These are phyloP conservation scores for Gloeostereum incarnatum DNA, from an alignment of 768 basidiomycete genomes.

Conservation along the genomic window DNA sequence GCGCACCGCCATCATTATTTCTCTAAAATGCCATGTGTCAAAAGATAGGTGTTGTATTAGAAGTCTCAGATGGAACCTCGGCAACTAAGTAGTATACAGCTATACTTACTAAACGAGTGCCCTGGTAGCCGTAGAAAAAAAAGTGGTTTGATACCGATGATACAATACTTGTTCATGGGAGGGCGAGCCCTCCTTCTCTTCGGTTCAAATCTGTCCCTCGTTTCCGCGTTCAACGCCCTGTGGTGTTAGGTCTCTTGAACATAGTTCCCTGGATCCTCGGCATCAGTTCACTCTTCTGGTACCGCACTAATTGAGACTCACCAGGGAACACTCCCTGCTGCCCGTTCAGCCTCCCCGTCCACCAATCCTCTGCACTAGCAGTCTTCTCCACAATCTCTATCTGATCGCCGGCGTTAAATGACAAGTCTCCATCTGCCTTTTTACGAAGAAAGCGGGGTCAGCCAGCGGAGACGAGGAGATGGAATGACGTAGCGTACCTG, in stretches of 20 bases:
- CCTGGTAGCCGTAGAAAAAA: no score
- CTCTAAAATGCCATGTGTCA: no score
- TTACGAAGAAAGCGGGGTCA: background rate
- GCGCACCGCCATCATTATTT: no score
- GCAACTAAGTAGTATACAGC: no score
- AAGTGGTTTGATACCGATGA: no score
- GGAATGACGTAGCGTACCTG: slow-evolving; percentile 42
- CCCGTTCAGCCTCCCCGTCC: slow-evolving; percentile 86
- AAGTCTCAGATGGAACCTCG: no score
- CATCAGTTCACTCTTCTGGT: background rate
- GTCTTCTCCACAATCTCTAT: slow-evolving; percentile 87
- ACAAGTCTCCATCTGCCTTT: slow-evolving; percentile 86
- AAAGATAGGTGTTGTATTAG: no score
- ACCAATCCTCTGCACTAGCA: slow-evolving; percentile 88
- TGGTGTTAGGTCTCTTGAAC: slow-evolving; percentile 42
- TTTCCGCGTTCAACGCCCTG: no score
- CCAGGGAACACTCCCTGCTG: slow-evolving; percentile 87
- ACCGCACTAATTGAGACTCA: slow-evolving; percentile 15
- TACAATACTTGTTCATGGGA: background rate
- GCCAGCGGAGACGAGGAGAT: background rate
- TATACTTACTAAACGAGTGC: no score
- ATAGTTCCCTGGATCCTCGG: slow-evolving; percentile 55
- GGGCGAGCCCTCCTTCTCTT: background rate
- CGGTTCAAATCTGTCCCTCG: background rate
- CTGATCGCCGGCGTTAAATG: slow-evolving; percentile 80